Evolutionary conservation across 306 rosid species (phyloP).

Genomic region (Prunus davidiana): DNA sequence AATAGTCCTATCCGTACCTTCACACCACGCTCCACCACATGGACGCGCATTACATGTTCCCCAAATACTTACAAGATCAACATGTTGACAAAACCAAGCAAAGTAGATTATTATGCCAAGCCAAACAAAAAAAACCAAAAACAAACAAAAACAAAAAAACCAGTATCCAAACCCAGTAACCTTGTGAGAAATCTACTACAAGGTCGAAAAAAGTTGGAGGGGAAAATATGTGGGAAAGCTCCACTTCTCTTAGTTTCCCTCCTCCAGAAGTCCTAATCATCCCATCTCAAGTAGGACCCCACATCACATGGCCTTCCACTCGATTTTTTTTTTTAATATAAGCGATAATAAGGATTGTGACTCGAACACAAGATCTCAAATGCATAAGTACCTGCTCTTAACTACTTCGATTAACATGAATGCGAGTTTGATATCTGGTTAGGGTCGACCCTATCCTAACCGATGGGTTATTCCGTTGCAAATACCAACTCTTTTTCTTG

Average conservation of each 20-base stretch:
- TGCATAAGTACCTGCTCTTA: too few relatives aligned
- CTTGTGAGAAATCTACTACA: neutral
- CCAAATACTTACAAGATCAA: constrained; percentile 26
- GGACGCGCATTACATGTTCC: constrained; percentile 27
- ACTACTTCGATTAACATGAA: too few relatives aligned
- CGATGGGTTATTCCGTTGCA: too few relatives aligned
- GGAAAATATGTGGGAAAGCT: neutral
- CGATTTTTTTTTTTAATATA: too few relatives aligned
- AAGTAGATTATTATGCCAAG: neutral
- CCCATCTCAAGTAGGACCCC: constrained; percentile 25
- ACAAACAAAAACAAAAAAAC: constrained; percentile 2
- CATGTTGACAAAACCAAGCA: constrained; percentile 19
- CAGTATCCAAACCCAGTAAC: constrained; percentile 1
- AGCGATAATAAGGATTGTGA: too few relatives aligned
- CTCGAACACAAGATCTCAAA: too few relatives aligned
- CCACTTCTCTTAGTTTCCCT: neutral
- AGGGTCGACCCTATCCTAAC: too few relatives aligned
- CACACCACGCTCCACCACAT: constrained; percentile 25
- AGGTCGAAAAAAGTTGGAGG: neutral
- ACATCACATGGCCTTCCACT: constrained; percentile 19
- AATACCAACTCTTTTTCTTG: too few relatives aligned
- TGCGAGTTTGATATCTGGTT: too few relatives aligned
- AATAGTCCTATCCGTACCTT: constrained; percentile 19
- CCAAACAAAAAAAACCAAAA: neutral
- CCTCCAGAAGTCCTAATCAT: neutral